Conservation (phyloP, 1,284 basidiomycete species). For the Papiliotrema laurentii region DNA sequence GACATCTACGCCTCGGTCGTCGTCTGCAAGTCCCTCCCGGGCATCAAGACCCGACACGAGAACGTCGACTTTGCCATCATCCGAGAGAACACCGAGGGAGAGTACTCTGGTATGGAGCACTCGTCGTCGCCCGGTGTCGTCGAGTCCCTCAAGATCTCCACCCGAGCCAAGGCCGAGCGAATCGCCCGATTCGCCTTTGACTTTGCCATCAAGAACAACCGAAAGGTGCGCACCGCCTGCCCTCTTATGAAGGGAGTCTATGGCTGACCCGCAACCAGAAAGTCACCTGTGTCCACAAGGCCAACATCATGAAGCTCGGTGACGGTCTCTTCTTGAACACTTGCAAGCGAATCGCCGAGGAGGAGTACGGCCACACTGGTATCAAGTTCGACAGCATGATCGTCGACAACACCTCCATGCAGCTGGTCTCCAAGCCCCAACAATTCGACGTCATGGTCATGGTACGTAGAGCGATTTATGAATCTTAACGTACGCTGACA, state of each 20-base stretch:
- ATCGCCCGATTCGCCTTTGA: slow-evolving; percentile 98
- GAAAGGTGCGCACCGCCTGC: slow-evolving; percentile 63
- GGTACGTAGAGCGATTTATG: slow-evolving; percentile 48
- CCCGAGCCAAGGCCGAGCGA: slow-evolving; percentile 90
- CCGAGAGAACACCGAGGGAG: slow-evolving; percentile 99
- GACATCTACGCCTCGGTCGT: slow-evolving; percentile 99
- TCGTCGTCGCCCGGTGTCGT: slow-evolving; percentile 98
- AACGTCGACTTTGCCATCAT: slow-evolving; percentile 99
- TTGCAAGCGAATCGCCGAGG: slow-evolving; percentile 88
- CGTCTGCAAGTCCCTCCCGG: slow-evolving; percentile 97
- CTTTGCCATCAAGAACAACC: slow-evolving; percentile 97
- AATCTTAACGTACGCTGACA: slow-evolving; percentile 1
- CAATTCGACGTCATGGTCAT: slow-evolving; percentile 99
- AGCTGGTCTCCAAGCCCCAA: slow-evolving; percentile 87
- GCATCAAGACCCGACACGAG: slow-evolving; percentile 90
- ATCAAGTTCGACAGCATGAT: slow-evolving; percentile 98
- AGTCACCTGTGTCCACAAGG: slow-evolving; percentile 99
- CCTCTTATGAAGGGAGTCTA: too few species aligned
- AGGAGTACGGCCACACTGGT: slow-evolving; percentile 84
- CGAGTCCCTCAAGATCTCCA: slow-evolving; percentile 96
- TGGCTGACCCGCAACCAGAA: slow-evolving; percentile 56
- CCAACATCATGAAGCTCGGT: slow-evolving; percentile 99
- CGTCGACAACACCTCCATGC: slow-evolving; percentile 99
- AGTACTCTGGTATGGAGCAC: slow-evolving; percentile 98
- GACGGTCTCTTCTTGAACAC: slow-evolving; percentile 99